Percentiles rank a stretch among this genome's conserved stretches.
Conservation (phyloP, 768 basidiomycete species). For the Cystofilobasidium capitatum region DNA sequence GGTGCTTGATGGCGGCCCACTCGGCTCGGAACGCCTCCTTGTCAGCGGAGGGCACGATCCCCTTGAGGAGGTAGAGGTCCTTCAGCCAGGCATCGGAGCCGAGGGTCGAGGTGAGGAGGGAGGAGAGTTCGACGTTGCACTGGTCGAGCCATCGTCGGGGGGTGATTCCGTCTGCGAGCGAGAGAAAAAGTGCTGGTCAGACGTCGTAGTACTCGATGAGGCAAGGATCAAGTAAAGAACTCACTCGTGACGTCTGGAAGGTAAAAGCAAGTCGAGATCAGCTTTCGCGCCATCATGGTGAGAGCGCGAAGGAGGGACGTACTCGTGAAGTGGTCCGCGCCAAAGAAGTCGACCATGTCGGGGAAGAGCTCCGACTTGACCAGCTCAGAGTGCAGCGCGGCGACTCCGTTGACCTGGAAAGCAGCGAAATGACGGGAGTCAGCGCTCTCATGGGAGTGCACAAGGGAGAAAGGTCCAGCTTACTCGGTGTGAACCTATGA, state of each 20-base stretch:
- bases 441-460: background rate
- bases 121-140: conserved; percentile 82
- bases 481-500: conserved; percentile 52
- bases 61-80: conserved; percentile 62
- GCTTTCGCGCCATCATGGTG: background rate
- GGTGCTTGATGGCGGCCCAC: conserved; percentile 77
- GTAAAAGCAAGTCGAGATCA: background rate
- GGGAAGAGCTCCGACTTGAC: conserved; percentile 53
- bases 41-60: background rate
- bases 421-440: conserved; percentile 45
- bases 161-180: conserved; percentile 26
- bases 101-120: conserved; percentile 74
- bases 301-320: conserved; percentile 42
- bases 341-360: background rate
- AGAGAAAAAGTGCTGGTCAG: no score
- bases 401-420: conserved; percentile 81
- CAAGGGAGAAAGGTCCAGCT: background rate
- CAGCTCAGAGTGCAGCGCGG: conserved; percentile 86
- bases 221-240: no score
- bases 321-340: conserved; percentile 57
- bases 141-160: conserved; percentile 36
- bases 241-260: conserved; percentile 23
- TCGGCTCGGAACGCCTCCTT: conserved; percentile 56
- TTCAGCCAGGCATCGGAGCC: conserved; percentile 75
- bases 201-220: no score